Percentiles rank a stretch among this genome's conserved stretches.
Evolutionary conservation across 805 yeast genomes (phyloP).

Genomic region (Maudiozyma pseudohumilis): DNA sequence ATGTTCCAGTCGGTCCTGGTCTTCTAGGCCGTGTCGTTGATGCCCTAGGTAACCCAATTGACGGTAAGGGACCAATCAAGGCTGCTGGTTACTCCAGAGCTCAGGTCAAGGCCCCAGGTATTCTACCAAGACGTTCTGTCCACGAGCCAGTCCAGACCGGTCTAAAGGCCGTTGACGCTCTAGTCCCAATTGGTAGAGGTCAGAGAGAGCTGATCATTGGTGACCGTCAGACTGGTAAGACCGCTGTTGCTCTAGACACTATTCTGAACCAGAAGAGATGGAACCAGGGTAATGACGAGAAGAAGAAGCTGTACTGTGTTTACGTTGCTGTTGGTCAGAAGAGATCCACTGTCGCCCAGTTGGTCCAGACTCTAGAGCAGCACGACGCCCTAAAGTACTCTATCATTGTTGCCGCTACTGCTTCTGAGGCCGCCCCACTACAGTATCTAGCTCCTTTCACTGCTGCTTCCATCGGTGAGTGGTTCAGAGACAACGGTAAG

Average conservation of each 20-base stretch:
- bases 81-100: constrained; percentile 83
- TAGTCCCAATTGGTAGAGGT: constrained; percentile 99
- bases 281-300: constrained; percentile 91
- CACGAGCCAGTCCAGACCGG: constrained; percentile 99
- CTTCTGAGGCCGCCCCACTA: constrained; percentile 99
- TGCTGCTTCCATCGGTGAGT: constrained; percentile 98
- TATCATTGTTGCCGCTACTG: constrained; percentile 98
- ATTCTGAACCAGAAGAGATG: constrained; percentile 98
- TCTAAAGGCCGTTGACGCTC: constrained; percentile 96
- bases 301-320: constrained; percentile 98
- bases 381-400: constrained; percentile 96
- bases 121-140: constrained; percentile 97
- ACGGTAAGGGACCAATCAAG: constrained; percentile 98
- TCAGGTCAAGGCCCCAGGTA: constrained; percentile 99
- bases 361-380: constrained; percentile 97
- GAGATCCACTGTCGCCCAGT: constrained; percentile 99
- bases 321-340: constrained; percentile 99
- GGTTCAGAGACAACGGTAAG: constrained; percentile 99
- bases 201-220: constrained; percentile 99
- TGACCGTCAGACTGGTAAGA: constrained; percentile 99
- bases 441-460: constrained; percentile 99
- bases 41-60: constrained; percentile 98
- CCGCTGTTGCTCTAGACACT: constrained; percentile 97
- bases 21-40: constrained; percentile 98
- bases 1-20: constrained; percentile 97